phyloP scores from a whole-genome alignment of 2,329 filamentous ascomycete species.

The Trichoderma oligosporum region DNA sequence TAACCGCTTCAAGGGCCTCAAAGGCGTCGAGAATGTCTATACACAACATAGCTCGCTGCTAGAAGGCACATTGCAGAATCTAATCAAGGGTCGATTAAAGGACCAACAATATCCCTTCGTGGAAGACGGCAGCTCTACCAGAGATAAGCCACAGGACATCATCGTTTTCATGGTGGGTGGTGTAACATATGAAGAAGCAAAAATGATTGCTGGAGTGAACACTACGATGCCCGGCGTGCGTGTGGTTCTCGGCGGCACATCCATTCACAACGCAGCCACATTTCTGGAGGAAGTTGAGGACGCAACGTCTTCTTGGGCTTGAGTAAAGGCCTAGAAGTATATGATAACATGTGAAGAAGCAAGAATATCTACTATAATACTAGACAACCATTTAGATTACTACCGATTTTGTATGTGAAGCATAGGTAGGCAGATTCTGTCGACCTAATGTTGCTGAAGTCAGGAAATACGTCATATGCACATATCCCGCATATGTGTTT shows the following conservation, averaged over 20 bases:
- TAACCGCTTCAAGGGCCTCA: conserved; percentile 86
- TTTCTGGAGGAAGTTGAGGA: conserved; percentile 93
- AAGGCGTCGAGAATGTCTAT: conserved; percentile 98
- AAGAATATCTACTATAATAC: background rate
- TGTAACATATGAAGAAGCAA: conserved; percentile 93
- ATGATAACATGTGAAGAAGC: background rate
- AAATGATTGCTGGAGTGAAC: conserved; percentile 93
- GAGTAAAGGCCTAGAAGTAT: conserved; percentile 41
- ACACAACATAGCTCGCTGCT: conserved; percentile 92
- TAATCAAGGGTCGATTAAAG: conserved; percentile 85
- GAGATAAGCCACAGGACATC: conserved; percentile 95
- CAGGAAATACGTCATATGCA: conserved; percentile 7
- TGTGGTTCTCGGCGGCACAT: conserved; percentile 84
- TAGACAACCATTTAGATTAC: background rate
- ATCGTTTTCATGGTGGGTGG: conserved; percentile 93
- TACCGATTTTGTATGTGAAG: background rate
- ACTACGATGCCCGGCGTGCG: conserved; percentile 83
- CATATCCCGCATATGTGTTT: background rate
- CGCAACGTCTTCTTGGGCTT: conserved; percentile 81
- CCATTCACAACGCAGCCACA: conserved; percentile 78
- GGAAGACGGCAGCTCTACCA: conserved; percentile 78
- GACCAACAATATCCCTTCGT: conserved; percentile 91
- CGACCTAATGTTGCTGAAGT: background rate
- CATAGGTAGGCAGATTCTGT: background rate
- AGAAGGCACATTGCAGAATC: conserved; percentile 81